These are phyloP conservation scores for Cornus controversa DNA, from an alignment of 148 eudicot genomes.

Conservation along the genomic window DNA sequence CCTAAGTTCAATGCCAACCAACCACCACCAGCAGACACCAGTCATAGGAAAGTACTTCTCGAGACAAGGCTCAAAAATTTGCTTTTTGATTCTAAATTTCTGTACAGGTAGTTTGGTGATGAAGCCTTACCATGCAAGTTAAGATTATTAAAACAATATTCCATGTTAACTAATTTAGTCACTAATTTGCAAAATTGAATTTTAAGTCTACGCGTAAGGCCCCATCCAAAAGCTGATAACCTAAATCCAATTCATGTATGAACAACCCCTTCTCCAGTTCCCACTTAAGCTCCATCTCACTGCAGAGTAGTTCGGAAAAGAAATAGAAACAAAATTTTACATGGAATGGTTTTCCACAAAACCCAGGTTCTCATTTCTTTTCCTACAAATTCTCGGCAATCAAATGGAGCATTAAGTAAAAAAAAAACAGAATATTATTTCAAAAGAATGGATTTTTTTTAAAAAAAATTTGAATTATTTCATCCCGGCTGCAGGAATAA, in stretches of 20 bases:
- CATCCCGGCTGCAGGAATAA: constrained; percentile 17
- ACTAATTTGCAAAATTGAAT: no score
- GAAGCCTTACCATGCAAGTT: no score
- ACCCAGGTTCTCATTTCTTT: constrained; percentile 7
- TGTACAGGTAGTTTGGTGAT: no score
- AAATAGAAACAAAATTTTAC: background rate
- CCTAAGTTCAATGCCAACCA: no score
- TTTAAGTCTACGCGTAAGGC: background rate
- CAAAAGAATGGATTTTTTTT: background rate
- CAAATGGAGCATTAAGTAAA: background rate
- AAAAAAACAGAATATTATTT: background rate
- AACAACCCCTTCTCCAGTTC: no score
- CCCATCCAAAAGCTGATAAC: background rate
- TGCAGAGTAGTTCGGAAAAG: background rate
- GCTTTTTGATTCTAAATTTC: no score
- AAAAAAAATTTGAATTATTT: background rate
- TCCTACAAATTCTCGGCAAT: background rate
- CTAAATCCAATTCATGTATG: no score
- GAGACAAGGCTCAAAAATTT: no score
- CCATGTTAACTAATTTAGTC: no score
- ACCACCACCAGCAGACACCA: no score
- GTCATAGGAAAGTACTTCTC: no score
- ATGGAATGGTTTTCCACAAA: background rate
- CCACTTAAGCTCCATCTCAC: constrained; percentile 1
- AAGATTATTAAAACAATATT: no score